Evolutionary conservation across 1,139 yeast genomes (phyloP), one percentile per base, ranked within the genome.

Genomic region (Scheffersomyces cryptocercus): DNA sequence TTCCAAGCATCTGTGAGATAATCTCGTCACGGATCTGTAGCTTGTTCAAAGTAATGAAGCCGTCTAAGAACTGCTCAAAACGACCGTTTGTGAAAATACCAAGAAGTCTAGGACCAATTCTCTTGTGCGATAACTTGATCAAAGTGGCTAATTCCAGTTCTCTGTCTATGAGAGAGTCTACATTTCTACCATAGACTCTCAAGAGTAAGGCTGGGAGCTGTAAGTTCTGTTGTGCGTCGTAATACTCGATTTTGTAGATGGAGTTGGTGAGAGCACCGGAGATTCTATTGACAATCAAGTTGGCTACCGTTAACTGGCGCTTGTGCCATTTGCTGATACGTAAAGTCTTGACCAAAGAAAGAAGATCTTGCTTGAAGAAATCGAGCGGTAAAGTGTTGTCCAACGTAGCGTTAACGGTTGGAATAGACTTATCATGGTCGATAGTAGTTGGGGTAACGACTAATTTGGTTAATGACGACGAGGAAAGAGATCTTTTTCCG

Each of bases 191-290:
- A 56, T 90, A 93, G 9, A 93, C 83, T 52, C 99, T 71, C 48
- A 93, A 68, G 40, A 93, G 70, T 35, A 93, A 67, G 46, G 67
- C 64, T 41, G 66, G 87, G 32, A 68, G 62, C 28, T 51, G 55
- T 24, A 64, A 39, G 39, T 58, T 57, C 33, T 58, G 63, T 8
- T 48, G 46, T 37, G 55, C 45, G 49, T 70, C 72, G 44, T 52
- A 55, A 48, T 71, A 78, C 43, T 75, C 74, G 5, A 90, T 77
- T 54, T 83, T 82, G 64, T 87, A 90, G 43, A 93, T 88, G 28
- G 95, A 86, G 61, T 93, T 93, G 26, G 99, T 93, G 61, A 93
- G 75, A 0, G 99, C 99, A 10, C 99, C 98, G 28, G 88, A 81
- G 41, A 93, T 88, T 52, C 97, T 76, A 37, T 54, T 58, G 14